Evolutionary conservation across 306 rosid species (phyloP), one percentile per base, ranked within the genome.

Genomic region (Cucumis melo): DNA sequence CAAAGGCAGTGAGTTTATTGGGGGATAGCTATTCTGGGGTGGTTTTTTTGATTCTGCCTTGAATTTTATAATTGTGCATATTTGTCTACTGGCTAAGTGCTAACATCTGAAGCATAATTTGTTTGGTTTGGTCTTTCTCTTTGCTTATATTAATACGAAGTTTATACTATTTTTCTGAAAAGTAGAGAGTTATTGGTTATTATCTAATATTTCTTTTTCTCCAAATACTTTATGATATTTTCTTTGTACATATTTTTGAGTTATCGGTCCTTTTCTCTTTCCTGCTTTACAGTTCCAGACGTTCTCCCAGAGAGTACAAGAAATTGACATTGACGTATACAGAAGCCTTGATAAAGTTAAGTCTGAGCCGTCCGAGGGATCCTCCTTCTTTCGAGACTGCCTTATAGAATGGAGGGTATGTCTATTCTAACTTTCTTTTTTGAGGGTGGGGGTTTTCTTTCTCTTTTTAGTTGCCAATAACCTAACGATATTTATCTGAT

Each of bases 381-480:
- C 96, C 34, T 87, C 91, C 3, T 93, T 91, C 73, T 88, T 93
- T 80, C 86, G 90, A 62, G 98, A 93, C 68, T 90, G 97, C 82
- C 92, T 93, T 36, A 54, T 85, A 8, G 93, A 93, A 87, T 91
- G 92, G 96, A 90, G 94, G 91, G 98, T 93, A 86, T 75, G 90
- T 11, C 20, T 19, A 58, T 19, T 6, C 32, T 50, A 24, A 38
- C 8, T 42, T 29, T 61, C n/a, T 48, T 64, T 8, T 12, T 20
- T 38, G 75, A 15, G 74, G 54, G 36, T 39, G 74, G 55, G 8
- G 55, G 32, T 13, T 42, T 42, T 29, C n/a, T 46, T 24, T 23
- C 15, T 24, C 11, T 41, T 50, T 48, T 50, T 50, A 72, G 75
- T 23, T 46, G 20, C 56, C 24, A 14, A 42, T 68, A 41, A 14